phyloP scores from a whole-genome alignment of 805 yeast genomes.

The Grigorovia transvaalensis region DNA sequence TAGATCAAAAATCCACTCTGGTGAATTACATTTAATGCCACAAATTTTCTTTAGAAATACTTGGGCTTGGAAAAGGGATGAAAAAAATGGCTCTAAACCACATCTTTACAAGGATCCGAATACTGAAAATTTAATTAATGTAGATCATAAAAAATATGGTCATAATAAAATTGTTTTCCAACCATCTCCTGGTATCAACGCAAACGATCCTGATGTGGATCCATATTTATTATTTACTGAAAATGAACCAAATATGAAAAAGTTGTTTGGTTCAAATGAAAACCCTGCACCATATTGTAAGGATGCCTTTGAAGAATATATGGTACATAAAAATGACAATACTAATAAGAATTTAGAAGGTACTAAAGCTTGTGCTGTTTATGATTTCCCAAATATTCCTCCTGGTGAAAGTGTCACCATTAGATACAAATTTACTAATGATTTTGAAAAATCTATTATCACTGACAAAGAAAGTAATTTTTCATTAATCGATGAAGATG shows the following conservation, averaged over 20 bases:
- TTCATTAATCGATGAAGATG: slow-evolving; percentile 55
- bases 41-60: slow-evolving; percentile 79
- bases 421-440: slow-evolving; percentile 57
- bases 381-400: slow-evolving; percentile 68
- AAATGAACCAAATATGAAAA: slow-evolving; percentile 67
- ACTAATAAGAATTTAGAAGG: slow-evolving; percentile 66
- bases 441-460: slow-evolving; percentile 7
- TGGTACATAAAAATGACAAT: slow-evolving; percentile 43
- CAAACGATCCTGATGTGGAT: slow-evolving; percentile 41
- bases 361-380: slow-evolving; percentile 81
- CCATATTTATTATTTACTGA: slow-evolving; percentile 75
- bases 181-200: slow-evolving; percentile 59
- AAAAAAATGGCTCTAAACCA: slow-evolving; percentile 40
- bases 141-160: slow-evolving; percentile 64
- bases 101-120: slow-evolving; percentile 29
- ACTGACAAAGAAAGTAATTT: slow-evolving; percentile 21
- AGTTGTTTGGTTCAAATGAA: slow-evolving; percentile 47
- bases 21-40: slow-evolving; percentile 82
- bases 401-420: slow-evolving; percentile 81
- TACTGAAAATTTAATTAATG: slow-evolving; percentile 40
- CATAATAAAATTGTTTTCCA: slow-evolving; percentile 57
- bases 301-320: slow-evolving; percentile 81
- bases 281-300: slow-evolving; percentile 55
- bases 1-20: slow-evolving; percentile 59
- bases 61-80: slow-evolving; percentile 60